Conservation (phyloP, 2,329 filamentous ascomycete species). For the Neonectria neomacrospora region DNA sequence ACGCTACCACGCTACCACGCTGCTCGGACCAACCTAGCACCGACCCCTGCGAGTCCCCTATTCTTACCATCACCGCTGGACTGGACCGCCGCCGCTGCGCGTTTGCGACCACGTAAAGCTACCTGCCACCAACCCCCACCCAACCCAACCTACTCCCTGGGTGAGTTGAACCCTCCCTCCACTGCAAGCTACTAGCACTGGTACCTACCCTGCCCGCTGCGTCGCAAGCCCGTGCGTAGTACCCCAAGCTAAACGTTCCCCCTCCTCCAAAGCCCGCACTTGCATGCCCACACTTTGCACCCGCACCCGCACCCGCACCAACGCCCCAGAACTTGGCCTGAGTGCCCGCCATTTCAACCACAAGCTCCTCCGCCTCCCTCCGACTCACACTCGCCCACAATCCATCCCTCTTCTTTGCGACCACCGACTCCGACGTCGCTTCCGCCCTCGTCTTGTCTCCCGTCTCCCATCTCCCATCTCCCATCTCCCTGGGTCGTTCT, state of each 20-base stretch:
- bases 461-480: conserved; percentile 9
- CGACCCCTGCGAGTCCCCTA: conserved; percentile 9
- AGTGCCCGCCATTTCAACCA: conserved; percentile 45
- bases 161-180: conserved; percentile 13
- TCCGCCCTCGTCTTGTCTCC: conserved; percentile 19
- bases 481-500: conserved; percentile 6
- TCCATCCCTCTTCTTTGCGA: conserved; percentile 37
- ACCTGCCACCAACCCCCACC: conserved; percentile 14
- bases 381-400: conserved; percentile 42
- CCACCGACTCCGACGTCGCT: conserved; percentile 31
- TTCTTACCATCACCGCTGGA: conserved; percentile 3
- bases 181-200: conserved; percentile 17
- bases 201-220: conserved; percentile 1
- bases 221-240: conserved; percentile 24
- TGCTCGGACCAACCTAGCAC: too few relatives aligned
- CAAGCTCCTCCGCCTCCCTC: conserved; percentile 40
- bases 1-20: too few relatives aligned
- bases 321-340: conserved; percentile 32
- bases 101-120: conserved; percentile 14
- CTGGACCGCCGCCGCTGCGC: conserved; percentile 9
- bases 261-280: conserved; percentile 20
- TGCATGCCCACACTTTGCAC: conserved; percentile 29
- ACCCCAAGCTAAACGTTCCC: conserved; percentile 22
- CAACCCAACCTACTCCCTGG: conserved; percentile 12
- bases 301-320: conserved; percentile 20